phyloP scores from a whole-genome alignment of 2,329 filamentous ascomycete genomes.

The Tolypocladium album region DNA sequence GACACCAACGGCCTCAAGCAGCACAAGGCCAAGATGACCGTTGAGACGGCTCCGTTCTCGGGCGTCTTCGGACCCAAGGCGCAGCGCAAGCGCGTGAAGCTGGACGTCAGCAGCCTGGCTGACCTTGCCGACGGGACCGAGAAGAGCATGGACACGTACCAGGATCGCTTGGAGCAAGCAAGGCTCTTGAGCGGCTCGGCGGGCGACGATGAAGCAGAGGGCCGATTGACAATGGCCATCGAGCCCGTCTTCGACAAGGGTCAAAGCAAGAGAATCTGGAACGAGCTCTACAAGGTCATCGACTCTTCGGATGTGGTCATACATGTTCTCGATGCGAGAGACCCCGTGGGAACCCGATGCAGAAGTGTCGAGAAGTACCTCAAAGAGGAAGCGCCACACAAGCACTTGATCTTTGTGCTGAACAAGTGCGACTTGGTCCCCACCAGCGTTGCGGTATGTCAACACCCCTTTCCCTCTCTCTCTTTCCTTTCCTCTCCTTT shows the following conservation, averaged over 20 bases:
- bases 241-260: conserved; percentile 91
- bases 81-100: conserved; percentile 84
- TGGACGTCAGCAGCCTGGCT: conserved; percentile 69
- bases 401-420: conserved; percentile 56
- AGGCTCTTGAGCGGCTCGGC: conserved; percentile 64
- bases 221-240: conserved; percentile 48
- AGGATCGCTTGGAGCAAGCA: conserved; percentile 70
- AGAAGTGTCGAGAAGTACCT: conserved; percentile 75
- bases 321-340: conserved; percentile 85
- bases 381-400: conserved; percentile 85
- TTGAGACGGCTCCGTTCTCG: conserved; percentile 75
- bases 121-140: conserved; percentile 73
- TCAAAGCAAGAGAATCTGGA: conserved; percentile 93
- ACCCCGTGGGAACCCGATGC: conserved; percentile 84
- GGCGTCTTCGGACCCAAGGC: conserved; percentile 91
- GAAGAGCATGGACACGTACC: conserved; percentile 71
- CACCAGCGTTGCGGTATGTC: conserved; percentile 76
- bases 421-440: conserved; percentile 68
- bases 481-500: conserved; percentile 15
- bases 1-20: conserved; percentile 76
- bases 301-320: conserved; percentile 93
- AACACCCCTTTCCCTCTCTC: not conserved
- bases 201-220: conserved; percentile 41
- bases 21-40: conserved; percentile 86
- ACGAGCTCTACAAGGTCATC: conserved; percentile 90